Conservation (phyloP, 331 rosid species). For the Malus hybrid region DNA sequence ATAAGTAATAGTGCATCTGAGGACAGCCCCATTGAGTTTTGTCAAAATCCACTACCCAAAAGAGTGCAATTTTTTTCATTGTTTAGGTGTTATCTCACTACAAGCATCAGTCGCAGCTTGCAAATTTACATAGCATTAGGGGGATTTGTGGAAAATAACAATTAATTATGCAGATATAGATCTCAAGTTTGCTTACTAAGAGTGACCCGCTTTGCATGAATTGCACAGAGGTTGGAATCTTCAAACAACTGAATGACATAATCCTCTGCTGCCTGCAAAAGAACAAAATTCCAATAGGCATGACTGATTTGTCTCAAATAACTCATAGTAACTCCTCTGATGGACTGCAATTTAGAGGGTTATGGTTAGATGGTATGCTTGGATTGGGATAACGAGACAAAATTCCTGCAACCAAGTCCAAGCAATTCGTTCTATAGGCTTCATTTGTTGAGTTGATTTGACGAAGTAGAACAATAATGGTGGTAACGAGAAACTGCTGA, state of each 20-base stretch:
- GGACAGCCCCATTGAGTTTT: neutral
- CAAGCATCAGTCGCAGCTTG: neutral
- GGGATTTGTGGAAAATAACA: neutral
- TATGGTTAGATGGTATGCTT: neutral
- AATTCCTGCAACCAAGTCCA: neutral
- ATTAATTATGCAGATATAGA: neutral
- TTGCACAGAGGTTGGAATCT: conserved; percentile 73
- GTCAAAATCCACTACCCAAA: neutral
- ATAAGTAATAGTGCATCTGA: neutral
- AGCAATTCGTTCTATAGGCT: neutral
- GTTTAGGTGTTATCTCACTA: neutral
- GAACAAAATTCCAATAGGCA: neutral
- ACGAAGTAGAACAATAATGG: neutral
- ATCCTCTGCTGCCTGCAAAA: conserved; percentile 72
- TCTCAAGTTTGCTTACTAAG: conserved; percentile 57
- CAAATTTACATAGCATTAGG: neutral
- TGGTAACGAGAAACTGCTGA: neutral
- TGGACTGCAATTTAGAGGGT: neutral
- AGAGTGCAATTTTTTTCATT: neutral
- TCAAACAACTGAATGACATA: conserved; percentile 59
- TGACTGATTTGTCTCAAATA: neutral
- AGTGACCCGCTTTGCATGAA: conserved; percentile 83
- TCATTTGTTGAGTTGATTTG: neutral
- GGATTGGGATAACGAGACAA: neutral
- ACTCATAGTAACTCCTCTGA: neutral